phyloP scores from a whole-genome alignment of 139 green algal genomes.

The Raphidocelis subcapitata region DNA sequence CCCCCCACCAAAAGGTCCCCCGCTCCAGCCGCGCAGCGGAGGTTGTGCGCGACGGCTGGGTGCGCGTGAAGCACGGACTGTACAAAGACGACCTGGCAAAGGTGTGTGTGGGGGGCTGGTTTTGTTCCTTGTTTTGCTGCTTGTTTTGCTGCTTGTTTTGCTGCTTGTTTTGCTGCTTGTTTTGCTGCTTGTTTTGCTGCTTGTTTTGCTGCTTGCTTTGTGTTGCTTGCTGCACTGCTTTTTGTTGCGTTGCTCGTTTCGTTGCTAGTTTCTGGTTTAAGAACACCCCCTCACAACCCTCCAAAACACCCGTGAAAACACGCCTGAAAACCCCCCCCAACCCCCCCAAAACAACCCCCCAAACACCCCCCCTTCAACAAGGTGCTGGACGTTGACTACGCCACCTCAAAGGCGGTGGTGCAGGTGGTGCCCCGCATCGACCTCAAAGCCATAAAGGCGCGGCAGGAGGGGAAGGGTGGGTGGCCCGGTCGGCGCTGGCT shows the following conservation, averaged over 20 bases:
- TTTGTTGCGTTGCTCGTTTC: neutral
- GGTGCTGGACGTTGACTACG: slow-evolving; percentile 75
- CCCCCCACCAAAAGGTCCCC: too few species aligned
- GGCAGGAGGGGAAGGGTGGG: neutral
- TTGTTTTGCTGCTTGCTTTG: too few species aligned
- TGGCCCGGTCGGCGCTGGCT: too few species aligned
- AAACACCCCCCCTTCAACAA: too few species aligned
- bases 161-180: neutral
- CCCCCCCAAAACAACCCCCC: too few species aligned
- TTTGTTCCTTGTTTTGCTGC: neutral
- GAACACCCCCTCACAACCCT: neutral
- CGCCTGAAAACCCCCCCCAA: too few species aligned
- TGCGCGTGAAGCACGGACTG: slow-evolving; percentile 71
- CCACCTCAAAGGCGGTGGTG: slow-evolving; percentile 33
- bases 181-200: too few species aligned
- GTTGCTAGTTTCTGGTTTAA: neutral
- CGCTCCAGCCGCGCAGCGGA: too few species aligned
- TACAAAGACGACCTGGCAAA: slow-evolving; percentile 95
- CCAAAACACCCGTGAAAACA: too few species aligned
- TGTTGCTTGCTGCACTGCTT: neutral
- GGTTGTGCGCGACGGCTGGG: slow-evolving; percentile 70
- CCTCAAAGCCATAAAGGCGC: slow-evolving; percentile 52
- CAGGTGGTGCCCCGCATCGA: slow-evolving; percentile 88
- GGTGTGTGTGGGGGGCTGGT: slow-evolving; percentile 39
- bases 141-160: neutral